Evolutionary conservation across 768 basidiomycete genomes (phyloP), one percentile per base, ranked within the genome.

Genomic region (Porphyrellus cyaneotinctus): DNA sequence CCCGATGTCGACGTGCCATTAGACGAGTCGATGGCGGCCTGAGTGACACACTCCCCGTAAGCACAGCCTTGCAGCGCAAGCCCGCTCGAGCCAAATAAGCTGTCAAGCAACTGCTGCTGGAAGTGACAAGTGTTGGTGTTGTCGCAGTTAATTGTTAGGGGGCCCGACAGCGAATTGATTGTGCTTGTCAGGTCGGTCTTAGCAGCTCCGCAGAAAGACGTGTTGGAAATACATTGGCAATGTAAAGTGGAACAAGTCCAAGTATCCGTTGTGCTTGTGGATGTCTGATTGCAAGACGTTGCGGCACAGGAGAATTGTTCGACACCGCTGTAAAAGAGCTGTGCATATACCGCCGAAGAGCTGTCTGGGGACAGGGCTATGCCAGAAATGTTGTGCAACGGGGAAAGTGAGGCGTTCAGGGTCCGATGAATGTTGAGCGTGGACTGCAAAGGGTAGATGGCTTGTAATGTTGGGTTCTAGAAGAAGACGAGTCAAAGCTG

Each of bases 251-350:
- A 74, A 58, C 95, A 97, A 17, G 72, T 73, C 86, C 87, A 97
- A 5, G 68, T 66, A 46, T 78, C 73, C 20, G 80, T 67, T 5
- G 70, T 52, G 33, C 59, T 66, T 10, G 70, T 67, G 31, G 78
- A 67, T 15, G 74, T 71, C 69, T 95, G 92, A 0, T 65, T 70
- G 72, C 95, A 97, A 7, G 76, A 73, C 56, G 81, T 74, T 0
- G 91, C 91, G 11, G 71, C 54, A 66, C 95, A 97, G 67, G 80
- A 88, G 72, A 97, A 97, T 63, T 97, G 92, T 64, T 94, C 90
- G 30, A 85, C 81, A 11, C 88, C 85, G n/a, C 75, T 75, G 66
- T 91, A 92, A 67, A 86, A 84, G 6, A 92, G 72, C 57, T 91
- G 87, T 0, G 84, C 84, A 53, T 78, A 84, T n/a, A 78, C 67